Base-by-base conservation (phyloP, 2,329 filamentous ascomycete species). In the Metarhizium robertsii region DNA sequence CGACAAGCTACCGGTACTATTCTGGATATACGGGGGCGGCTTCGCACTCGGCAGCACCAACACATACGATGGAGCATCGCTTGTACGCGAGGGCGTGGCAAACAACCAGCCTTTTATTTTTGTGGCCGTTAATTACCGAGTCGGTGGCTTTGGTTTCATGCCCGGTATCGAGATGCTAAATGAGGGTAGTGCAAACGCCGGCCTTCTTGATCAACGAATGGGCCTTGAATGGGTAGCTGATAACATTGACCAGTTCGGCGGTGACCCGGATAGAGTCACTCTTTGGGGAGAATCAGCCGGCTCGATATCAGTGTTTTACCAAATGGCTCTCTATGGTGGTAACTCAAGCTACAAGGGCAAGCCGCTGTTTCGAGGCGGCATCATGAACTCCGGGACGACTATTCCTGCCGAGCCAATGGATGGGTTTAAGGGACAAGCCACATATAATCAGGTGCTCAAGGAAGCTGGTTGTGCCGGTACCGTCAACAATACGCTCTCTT, bases 221-320 rank as follows among this genome's bases (percentile, higher is more conserved):
- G 88, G 80, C 0, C 73, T 92, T 6, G 72, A 91, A 65, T 92
- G 88, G 88, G 80, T 88, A 1, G 83, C 86, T 8, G 86, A 90
- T 62, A 90, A 92, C 61, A 90, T 92, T 55, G 83, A 73, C 1
- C 76, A 81, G 0, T 95, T 94, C 65, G 90, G 90, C 10, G 90
- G 90, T 16, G 88, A 92, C 65, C 85, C 87, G 0, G 74, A 76
- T 16, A 87, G 87, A 66, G 87, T 92, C 6, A 92, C 87, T 0
- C 85, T 92, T 57, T 90, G 85, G 85, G 88, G 88, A 32, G 84
- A 92, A 65, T 84, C 79, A 2, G 85, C 86, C 0, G 85, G 86
- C 0, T 73, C 83, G 14, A 90, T 91, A 58, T 90, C 86, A 0
- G 86, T 89, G 1, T 79, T 87, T 52, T 82, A 91, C 63, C 89